Evolutionary conservation across 2,329 filamentous ascomycete genomes (phyloP).

Genomic region (Drechslera avenae): DNA sequence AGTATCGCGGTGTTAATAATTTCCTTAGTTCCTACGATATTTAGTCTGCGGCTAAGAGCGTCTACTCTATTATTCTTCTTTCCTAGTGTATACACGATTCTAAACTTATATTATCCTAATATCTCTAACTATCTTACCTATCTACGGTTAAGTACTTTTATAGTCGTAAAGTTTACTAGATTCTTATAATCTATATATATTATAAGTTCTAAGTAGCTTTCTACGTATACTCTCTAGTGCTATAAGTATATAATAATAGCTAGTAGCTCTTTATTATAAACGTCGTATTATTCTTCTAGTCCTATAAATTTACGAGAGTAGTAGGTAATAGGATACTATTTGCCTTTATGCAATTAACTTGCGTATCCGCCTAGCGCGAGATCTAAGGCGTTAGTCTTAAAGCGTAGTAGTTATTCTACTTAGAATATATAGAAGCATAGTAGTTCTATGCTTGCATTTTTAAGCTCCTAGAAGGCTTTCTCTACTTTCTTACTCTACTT

Average conservation of each 20-base stretch:
- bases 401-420: not conserved
- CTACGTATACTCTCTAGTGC: no score
- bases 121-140: no score
- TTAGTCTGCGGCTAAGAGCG: no score
- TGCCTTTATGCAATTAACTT: no score
- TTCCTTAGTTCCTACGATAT: no score
- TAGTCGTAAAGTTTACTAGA: conserved; percentile 36
- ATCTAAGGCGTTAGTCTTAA: not conserved
- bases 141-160: conserved; percentile 32
- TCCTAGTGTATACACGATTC: not conserved
- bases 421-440: not conserved
- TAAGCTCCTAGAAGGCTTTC: conserved; percentile 9
- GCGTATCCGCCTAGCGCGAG: not conserved
- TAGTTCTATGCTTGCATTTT: not conserved
- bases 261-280: not conserved
- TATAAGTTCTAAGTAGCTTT: not conserved
- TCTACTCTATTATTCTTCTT: not conserved
- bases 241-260: not conserved
- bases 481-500: not conserved
- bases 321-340: not conserved
- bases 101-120: conserved; percentile 10
- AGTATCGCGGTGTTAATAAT: no score
- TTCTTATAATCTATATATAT: conserved; percentile 34
- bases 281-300: not conserved
- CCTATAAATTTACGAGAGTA: not conserved